A percentile compares a stretch with the other conserved stretches of the same genome.
phyloP scores from a whole-genome alignment of 345 rosid species.

The Cochlearia excelsa region DNA sequence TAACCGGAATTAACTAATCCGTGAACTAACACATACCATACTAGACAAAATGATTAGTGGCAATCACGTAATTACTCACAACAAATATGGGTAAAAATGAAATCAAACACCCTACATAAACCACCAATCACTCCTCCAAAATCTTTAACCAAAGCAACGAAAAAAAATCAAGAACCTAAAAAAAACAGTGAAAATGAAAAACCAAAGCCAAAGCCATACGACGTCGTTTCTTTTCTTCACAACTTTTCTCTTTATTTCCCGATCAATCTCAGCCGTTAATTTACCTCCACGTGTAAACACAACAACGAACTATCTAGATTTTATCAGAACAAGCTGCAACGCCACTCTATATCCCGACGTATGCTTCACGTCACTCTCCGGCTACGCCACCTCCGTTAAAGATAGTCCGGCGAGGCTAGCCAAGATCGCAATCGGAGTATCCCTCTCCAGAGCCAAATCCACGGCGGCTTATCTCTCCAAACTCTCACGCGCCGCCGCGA shows the following conservation, averaged over 20 bases:
- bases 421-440: conserved; percentile 53
- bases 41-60: conserved; percentile 32
- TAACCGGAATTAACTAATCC: conserved; percentile 12
- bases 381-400: conserved; percentile 55
- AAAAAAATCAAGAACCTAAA: background rate
- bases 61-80: background rate
- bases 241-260: conserved; percentile 35
- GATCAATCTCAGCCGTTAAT: conserved; percentile 31
- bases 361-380: conserved; percentile 65
- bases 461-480: conserved; percentile 52
- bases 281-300: conserved; percentile 14
- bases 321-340: conserved; percentile 74
- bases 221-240: conserved; percentile 32
- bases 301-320: conserved; percentile 43
- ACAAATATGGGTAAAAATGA: background rate
- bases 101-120: conserved; percentile 27
- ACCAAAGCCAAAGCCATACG: conserved; percentile 30
- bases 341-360: conserved; percentile 71
- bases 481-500: conserved; percentile 53
- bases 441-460: conserved; percentile 49
- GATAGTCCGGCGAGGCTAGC: conserved; percentile 60
- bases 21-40: conserved; percentile 25
- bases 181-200: background rate
- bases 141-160: background rate
- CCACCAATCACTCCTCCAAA: conserved; percentile 21